Evolutionary conservation across 202 grass and related monocot genomes (phyloP).

Genomic region (Saccharum hybrid): DNA sequence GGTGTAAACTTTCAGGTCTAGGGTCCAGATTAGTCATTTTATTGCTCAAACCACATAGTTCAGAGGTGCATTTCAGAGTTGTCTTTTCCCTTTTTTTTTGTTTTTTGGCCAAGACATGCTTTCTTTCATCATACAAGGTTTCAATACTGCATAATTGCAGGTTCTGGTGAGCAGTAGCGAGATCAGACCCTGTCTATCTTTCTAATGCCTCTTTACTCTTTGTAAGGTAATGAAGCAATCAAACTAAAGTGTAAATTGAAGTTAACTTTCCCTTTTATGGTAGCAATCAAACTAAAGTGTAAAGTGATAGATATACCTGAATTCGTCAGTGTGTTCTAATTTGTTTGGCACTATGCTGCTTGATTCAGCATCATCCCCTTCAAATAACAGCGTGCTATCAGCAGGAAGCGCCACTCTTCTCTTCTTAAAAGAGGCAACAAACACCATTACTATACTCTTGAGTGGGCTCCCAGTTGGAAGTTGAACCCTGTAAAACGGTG

Average conservation of each 20-base stretch:
- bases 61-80: conserved; percentile 2
- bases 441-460: conserved; percentile 72
- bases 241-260: neutral
- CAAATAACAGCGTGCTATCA: conserved; percentile 59
- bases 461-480: conserved; percentile 84
- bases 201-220: neutral
- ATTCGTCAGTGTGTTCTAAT: conserved; percentile 73
- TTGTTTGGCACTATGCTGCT: conserved; percentile 40
- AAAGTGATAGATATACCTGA: conserved; percentile 54
- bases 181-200: neutral
- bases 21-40: neutral
- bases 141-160: neutral
- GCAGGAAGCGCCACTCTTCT: conserved; percentile 57
- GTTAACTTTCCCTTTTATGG: too few species aligned
- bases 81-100: neutral
- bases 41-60: neutral
- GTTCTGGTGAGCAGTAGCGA: neutral
- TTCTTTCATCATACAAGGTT: neutral
- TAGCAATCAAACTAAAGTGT: too few species aligned
- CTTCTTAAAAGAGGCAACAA: conserved; percentile 75
- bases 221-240: conserved; percentile 4
- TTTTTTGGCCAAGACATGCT: neutral
- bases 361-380: conserved; percentile 50
- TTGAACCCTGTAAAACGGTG: conserved; percentile 69
- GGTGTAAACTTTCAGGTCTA: neutral